Evolutionary conservation across 2,329 filamentous ascomycete genomes (phyloP), one percentile per base, ranked within the genome.

Genomic region (Ustulina deusta): DNA sequence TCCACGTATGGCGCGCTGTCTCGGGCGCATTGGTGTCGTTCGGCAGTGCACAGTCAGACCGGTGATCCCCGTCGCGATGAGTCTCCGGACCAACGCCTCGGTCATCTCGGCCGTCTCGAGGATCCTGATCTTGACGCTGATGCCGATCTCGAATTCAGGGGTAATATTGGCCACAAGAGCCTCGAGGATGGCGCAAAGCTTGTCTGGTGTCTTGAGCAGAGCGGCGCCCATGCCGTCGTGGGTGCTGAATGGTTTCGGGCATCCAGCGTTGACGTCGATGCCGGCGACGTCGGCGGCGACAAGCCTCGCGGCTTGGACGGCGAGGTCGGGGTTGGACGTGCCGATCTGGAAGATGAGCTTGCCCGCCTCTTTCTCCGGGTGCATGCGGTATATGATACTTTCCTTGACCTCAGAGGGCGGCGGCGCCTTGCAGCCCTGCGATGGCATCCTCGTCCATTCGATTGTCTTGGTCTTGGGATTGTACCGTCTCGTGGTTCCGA

Each of bases 251-350:
- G 95, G 93, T 80, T 99, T 99, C 0, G 96, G 96, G 78, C 96
- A 99, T n/a, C 96, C 96, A 0, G 96, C 94, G 79, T 99, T 99
- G 69, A 99, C 91, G 79, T 98, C 96, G 74, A 99, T 97, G 68
- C 96, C 96, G 0, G 91, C 90, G 2, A 99, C 96, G 80, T 98
- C 93, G 13, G 83, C 87, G 0, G 94, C 96, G 22, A 99, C 91
- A 17, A 97, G 82, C 61, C 90, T 90, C 1, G 95, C 94, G 0
- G 95, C 94, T 78, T 92, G 83, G 0, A 98, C 94, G 0, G 96
- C 96, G 34, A 90, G 86, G 13, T 91, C 90, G 0, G 96, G 93
- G 66, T 92, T 90, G 10, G 94, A 89, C 0, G 95, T 97, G 66
- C 96, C 96, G 66, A 99, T 90, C 79, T 99, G 96, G 79, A 96